Evolutionary conservation across 805 yeast species (phyloP), one percentile per base, ranked within the genome.

Genomic region (Vanderwaltozyma yarrowii): DNA sequence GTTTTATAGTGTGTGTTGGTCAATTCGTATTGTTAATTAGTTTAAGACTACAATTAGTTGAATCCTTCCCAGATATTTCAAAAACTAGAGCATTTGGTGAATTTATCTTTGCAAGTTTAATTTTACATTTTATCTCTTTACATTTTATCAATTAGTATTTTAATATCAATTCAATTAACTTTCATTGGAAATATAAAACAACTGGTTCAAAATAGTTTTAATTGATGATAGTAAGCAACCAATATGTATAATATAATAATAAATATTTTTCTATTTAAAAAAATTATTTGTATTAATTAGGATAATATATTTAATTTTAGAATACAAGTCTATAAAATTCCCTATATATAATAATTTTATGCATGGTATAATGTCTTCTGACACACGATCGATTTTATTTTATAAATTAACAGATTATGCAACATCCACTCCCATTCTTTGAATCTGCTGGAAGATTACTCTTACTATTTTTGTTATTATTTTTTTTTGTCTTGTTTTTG

Each of bases 1-100:
- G 97, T 1, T 92, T 92, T 57, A 74, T 81, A 39, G 68, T 86
- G 17, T 84, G 96, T 32, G 96, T 92, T 36, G 97, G 95, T 12
- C 97, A 92, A 61, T 92, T 92, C 59, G 97, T 92, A 19, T 71
- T 92, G 45, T 76, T 94, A 11, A 85, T 83, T 30, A 72, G 83
- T 43, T 67, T 92, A 53, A 71, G 97, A 54, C 70, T 89, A 53
- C 96, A 88, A 56, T 67, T 71, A 41, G 62, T 67, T 42, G 50
- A 67, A 32, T 62, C 62, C 39, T 74, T 73, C 54, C 53, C 51
- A 3, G 56, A 61, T 4, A 66, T 74, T 29, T 52, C 73, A 5
- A 73, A 73, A 26, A 73, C 70, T 51, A 66, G 78, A 39, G 87
- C 96, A 4, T 74, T 92, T 58, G 95, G 87, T 15, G 98, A 92